Evolutionary conservation across 768 basidiomycete genomes (phyloP).

Genomic region (Boletus tomentosulus): DNA sequence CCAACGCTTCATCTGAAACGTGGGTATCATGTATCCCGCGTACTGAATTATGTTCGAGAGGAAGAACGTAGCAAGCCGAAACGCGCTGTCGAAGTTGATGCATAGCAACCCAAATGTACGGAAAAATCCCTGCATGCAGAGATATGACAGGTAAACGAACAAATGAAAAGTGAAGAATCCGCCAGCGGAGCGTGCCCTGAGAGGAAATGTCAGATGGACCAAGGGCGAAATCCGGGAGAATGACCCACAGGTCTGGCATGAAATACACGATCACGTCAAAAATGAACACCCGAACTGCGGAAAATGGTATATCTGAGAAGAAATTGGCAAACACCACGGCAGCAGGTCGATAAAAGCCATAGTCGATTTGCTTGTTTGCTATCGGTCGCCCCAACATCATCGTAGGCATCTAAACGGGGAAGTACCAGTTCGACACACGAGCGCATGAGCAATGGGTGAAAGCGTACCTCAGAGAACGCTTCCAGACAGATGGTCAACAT

Average conservation of each 20-base stretch:
- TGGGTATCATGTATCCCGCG: conserved; percentile 66
- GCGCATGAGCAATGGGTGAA: conserved; percentile 2
- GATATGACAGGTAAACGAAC: conserved; percentile 58
- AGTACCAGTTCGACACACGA: neutral
- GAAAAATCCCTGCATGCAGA: conserved; percentile 85
- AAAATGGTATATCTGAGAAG: conserved; percentile 66
- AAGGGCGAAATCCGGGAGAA: conserved; percentile 21
- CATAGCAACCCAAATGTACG: conserved; percentile 61
- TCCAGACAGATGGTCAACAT: conserved; percentile 66
- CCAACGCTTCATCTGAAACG: conserved; percentile 72
- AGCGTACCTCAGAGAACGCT: conserved; percentile 62
- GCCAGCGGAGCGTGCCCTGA: conserved; percentile 32
- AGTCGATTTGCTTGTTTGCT: conserved; percentile 61
- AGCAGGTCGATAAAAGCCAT: conserved; percentile 63
- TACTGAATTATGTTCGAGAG: conserved; percentile 75
- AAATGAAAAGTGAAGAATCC: conserved; percentile 61
- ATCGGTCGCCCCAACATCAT: conserved; percentile 83
- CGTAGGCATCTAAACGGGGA: conserved; percentile 48
- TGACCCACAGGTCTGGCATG: conserved; percentile 49
- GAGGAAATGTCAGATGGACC: conserved; percentile 2
- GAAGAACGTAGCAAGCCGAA: conserved; percentile 60
- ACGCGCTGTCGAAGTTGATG: conserved; percentile 50
- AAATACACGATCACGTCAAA: conserved; percentile 70
- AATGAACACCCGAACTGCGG: conserved; percentile 51
- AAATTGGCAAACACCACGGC: conserved; percentile 65